A percentile compares a stretch with the other conserved stretches of the same genome.
Evolutionary conservation across 169 alveolate species (phyloP).

Genomic region (Babesia bovis): DNA sequence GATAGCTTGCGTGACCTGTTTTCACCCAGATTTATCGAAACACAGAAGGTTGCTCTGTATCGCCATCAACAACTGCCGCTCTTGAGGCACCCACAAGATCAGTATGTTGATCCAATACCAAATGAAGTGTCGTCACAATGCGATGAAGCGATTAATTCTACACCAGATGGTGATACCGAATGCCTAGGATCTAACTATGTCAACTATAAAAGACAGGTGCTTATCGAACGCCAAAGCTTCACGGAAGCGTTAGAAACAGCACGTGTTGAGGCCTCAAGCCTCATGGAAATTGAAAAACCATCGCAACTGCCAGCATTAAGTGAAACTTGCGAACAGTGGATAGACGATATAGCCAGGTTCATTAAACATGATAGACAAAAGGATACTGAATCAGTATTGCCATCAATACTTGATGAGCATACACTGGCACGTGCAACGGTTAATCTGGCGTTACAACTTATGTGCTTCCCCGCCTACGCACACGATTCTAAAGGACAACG

Average conservation of each 20-base stretch:
- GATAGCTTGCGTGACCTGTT: constrained; percentile 55
- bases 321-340: constrained; percentile 57
- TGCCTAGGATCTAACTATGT: constrained; percentile 21
- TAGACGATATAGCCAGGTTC: constrained; percentile 48
- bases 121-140: neutral
- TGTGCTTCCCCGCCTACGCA: constrained; percentile 73
- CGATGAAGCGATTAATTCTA: neutral
- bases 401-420: constrained; percentile 49
- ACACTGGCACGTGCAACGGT: constrained; percentile 64
- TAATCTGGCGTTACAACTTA: constrained; percentile 68
- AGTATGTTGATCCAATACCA: neutral
- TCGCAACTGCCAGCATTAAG: constrained; percentile 57
- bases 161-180: neutral
- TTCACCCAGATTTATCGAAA: constrained; percentile 62
- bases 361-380: constrained; percentile 43
- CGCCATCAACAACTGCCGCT: constrained; percentile 72
- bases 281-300: constrained; percentile 53
- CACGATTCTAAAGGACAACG: constrained; percentile 62
- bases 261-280: constrained; percentile 58
- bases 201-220: constrained; percentile 68
- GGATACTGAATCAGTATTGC: constrained; percentile 35
- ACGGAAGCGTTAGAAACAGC: constrained; percentile 61
- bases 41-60: constrained; percentile 64
- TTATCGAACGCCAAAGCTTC: constrained; percentile 69
- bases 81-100: constrained; percentile 11